Base-by-base conservation (phyloP, 495 filamentous ascomycete species). In the Penicillium paxilli region DNA sequence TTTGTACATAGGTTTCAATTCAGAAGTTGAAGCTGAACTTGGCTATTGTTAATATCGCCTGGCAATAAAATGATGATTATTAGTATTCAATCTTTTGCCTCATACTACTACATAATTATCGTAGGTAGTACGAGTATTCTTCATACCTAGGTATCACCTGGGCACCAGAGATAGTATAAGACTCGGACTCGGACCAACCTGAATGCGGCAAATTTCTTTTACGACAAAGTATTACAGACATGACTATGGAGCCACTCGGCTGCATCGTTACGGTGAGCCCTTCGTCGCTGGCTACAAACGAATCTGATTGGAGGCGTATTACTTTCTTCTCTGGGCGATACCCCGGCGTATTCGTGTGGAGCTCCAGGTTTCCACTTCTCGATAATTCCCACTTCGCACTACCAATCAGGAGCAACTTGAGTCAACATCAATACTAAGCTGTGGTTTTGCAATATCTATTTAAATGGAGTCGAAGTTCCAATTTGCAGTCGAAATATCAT, bases 1-100 rank as follows among this genome's bases (percentile, higher is more conserved):
- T 54, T 40, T 66, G 64, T 66, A 66, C 52, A 66, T 66, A 64
- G 52, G 54, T 59, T 55, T 58, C 50, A 66, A 62, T 57, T 49
- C 55, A 42, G 32, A 25, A 32, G 17, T 54, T 64, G 64, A 55
- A 59, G 64, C 54, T 66, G 49, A 54, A 35, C 20, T 58, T 53
- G 9, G 22, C 12, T 22, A 14, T 41, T 44, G 42, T 37, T 19
- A 5, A 40, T 38, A 23, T 22, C 47, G 21, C 33, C 20, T 49
- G 47, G 7, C 11, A 38, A 38, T 16, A 38, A n/a, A 42, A 42
- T 42, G 21, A 42, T 23, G 17, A 12, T 42, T 20, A 22, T 23
- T 42, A 7, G 17, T 16, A 38, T 38, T 38, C 14, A n/a, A n/a
- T n/a, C n/a, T n/a, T n/a, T n/a, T n/a, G n/a, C n/a, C n/a, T n/a